Percentiles rank a stretch among this genome's conserved stretches.
phyloP scores from a whole-genome alignment of 140 eudicot species.

The Bidens hawaiensis region DNA sequence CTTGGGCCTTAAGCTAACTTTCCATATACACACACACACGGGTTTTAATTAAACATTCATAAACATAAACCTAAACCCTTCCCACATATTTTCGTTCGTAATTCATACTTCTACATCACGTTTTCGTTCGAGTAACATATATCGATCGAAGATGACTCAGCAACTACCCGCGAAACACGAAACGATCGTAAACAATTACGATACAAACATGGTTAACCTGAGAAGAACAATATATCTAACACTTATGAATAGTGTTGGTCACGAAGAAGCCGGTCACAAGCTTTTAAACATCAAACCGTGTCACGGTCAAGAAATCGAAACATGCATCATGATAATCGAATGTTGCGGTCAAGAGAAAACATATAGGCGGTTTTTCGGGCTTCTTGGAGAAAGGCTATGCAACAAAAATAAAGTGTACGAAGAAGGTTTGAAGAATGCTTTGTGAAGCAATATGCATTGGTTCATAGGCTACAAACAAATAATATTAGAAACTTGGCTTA shows the following conservation, averaged over 20 bases:
- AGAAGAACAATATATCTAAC: background rate
- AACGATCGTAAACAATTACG: too few relatives aligned
- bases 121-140: too few relatives aligned
- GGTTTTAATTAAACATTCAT: too few relatives aligned
- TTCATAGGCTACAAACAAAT: background rate
- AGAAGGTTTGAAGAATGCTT: background rate
- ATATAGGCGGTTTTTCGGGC: background rate
- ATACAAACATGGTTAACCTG: background rate
- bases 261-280: background rate
- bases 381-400: background rate
- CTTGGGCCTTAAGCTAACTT: too few relatives aligned
- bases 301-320: background rate
- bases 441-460: background rate
- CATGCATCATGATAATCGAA: background rate
- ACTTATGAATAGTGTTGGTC: background rate
- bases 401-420: background rate
- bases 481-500: background rate
- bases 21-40: too few relatives aligned
- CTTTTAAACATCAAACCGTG: background rate
- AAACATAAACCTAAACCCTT: too few relatives aligned
- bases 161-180: too few relatives aligned
- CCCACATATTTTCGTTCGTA: too few relatives aligned
- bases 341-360: background rate
- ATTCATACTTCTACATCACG: too few relatives aligned
- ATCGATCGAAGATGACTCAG: too few relatives aligned